Base-by-base conservation (phyloP, 768 basidiomycete species). In the Tubosaeta sp. region DNA sequence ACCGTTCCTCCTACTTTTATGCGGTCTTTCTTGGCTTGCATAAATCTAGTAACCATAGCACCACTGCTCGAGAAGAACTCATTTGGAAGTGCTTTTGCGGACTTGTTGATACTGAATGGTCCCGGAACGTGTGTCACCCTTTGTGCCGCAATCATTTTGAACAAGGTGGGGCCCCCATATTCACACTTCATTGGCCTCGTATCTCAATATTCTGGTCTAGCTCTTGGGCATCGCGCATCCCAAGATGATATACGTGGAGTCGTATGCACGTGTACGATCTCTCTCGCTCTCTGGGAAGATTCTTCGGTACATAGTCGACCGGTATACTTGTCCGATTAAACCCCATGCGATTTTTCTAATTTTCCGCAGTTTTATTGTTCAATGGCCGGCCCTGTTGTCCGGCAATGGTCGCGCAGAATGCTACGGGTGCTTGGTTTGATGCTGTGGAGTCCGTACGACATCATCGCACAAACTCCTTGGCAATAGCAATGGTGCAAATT, bases 101-200 rank as follows among this genome's bases (percentile, higher is more conserved):
- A 97, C 52, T 72, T 91, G 27, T 74, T 99, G 45, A 72, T 99
- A 46, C 70, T 98, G 27, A 98, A 98, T 67, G 97, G 97, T 2
- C 97, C 97, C 0, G 95, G 97, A 14, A 97, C 95, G 6, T 95
- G 91, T 65, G 82, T 95, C 32, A 73, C 86, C 6, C 75, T 98
- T 6, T 91, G 87, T 52, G 53, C 80, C 14, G 83, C 88, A 1
- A 78, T 83, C 13, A 85, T 83, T 63, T 51, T 91, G 39, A 86
- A 86, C 59, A 83, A 81, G 68, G 93, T 90, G 65, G 22, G 59
- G 82, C 72, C 13, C 41, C 37, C 5, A 51, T 46, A 33, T 63
- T 39, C 35, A n/a, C 16, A 13, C 43, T 35, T 22, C 32, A 25
- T 16, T 16, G 11, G 46, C 42, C 19, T 27, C 45, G 52, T 60